phyloP scores from a whole-genome alignment of 2,329 filamentous ascomycete genomes.

The Ilyonectria destructans region DNA sequence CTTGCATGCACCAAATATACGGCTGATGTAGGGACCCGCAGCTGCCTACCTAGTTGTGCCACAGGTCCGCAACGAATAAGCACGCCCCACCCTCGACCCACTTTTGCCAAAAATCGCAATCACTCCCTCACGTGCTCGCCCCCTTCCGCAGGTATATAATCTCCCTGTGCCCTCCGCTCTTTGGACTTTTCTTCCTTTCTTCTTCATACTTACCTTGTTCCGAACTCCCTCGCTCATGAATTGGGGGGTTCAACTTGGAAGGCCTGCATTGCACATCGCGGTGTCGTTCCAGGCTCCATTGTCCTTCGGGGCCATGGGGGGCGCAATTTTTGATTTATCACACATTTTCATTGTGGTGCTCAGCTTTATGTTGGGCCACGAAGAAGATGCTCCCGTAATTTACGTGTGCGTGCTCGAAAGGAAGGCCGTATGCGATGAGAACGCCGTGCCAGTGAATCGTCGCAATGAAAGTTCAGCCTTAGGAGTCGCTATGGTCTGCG shows the following conservation, averaged over 20 bases:
- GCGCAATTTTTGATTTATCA: conserved; percentile 68
- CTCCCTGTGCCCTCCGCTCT: conserved; percentile 6
- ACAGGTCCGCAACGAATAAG: background rate
- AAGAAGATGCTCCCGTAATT: conserved; percentile 55
- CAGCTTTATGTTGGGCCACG: conserved; percentile 57
- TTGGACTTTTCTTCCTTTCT: conserved; percentile 53
- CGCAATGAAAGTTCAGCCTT: too few species aligned
- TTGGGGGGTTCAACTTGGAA: conserved; percentile 60
- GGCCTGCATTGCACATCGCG: conserved; percentile 72
- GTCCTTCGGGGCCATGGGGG: conserved; percentile 70
- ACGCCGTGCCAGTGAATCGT: background rate
- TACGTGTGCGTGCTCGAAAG: too few species aligned
- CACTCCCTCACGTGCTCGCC: conserved; percentile 12
- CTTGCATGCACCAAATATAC: background rate
- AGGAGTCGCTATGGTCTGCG: background rate
- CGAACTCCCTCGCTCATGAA: conserved; percentile 63
- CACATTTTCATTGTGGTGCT: conserved; percentile 61
- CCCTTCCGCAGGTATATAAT: conserved; percentile 48
- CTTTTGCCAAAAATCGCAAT: background rate
- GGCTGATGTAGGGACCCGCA: background rate
- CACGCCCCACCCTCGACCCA: background rate
- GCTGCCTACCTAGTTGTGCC: background rate
- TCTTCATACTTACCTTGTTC: conserved; percentile 72
- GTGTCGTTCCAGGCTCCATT: conserved; percentile 66
- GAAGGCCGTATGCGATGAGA: too few species aligned